Percentiles rank a stretch among this genome's conserved stretches.
These are phyloP conservation scores for Rubia occidens DNA, from an alignment of 305 asterid genomes.

Conservation along the genomic window DNA sequence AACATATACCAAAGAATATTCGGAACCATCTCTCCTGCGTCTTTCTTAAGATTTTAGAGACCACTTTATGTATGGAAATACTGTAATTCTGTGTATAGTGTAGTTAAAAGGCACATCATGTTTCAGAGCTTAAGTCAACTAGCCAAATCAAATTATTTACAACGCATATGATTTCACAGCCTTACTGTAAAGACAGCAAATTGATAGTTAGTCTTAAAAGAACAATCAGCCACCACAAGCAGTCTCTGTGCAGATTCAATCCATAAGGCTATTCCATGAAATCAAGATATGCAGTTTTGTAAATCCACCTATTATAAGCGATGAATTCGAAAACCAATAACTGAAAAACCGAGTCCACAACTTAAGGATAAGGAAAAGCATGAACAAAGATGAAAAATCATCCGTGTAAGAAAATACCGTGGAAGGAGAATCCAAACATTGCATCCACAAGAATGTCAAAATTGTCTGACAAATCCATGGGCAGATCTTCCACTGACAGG, in stretches of 20 bases:
- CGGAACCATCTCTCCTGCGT: background rate
- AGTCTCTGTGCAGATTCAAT: background rate
- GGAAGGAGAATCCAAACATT: conserved; percentile 88
- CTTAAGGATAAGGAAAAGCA: background rate
- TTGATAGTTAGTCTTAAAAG: background rate
- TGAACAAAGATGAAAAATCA: background rate
- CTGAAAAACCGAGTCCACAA: background rate
- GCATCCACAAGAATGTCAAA: conserved; percentile 84
- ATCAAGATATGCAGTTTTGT: background rate
- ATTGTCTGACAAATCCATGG: conserved; percentile 51
- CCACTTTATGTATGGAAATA: background rate
- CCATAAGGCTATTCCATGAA: background rate
- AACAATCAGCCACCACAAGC: background rate
- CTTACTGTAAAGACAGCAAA: background rate
- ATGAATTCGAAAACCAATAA: background rate
- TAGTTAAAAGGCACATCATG: background rate
- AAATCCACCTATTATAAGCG: background rate
- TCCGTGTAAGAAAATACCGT: conserved; percentile 40
- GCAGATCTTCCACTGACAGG: conserved; percentile 67
- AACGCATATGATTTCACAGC: background rate
- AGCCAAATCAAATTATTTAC: background rate
- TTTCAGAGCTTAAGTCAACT: background rate
- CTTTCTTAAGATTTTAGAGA: background rate
- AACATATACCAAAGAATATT: background rate
- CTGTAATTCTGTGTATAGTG: background rate